Evolutionary conservation across 495 filamentous ascomycete species (phyloP).

Genomic region (Neohortaea acidophila): DNA sequence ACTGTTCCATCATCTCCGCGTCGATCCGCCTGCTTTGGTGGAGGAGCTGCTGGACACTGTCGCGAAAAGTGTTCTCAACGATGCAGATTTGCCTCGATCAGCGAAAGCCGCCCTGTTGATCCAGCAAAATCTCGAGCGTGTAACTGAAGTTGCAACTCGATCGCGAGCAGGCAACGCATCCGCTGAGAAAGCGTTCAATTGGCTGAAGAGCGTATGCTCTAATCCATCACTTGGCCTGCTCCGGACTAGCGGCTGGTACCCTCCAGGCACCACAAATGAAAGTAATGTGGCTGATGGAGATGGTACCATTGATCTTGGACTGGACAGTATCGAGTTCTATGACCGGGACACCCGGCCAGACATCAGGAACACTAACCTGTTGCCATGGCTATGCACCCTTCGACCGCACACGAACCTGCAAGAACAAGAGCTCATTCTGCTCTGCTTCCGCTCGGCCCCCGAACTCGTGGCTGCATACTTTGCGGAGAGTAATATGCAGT

Average conservation of each 20-base stretch:
- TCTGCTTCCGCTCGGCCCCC: conserved; percentile 65
- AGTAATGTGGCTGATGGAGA: conserved; percentile 21
- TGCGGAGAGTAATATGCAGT: conserved; percentile 59
- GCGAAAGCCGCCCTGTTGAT: conserved; percentile 60
- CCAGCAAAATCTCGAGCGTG: conserved; percentile 44
- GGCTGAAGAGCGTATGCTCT: conserved; percentile 59
- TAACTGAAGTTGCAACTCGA: conserved; percentile 12
- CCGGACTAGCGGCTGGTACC: conserved; percentile 56
- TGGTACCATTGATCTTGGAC: conserved; percentile 43
- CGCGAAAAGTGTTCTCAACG: conserved; percentile 50
- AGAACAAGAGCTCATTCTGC: conserved; percentile 65
- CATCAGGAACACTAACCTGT: conserved; percentile 58
- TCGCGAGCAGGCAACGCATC: conserved; percentile 39
- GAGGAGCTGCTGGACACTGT: conserved; percentile 50
- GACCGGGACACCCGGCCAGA: conserved; percentile 44
- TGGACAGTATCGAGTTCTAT: conserved; percentile 53
- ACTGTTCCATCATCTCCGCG: conserved; percentile 51
- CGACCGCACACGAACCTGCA: conserved; percentile 67
- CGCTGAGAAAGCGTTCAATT: conserved; percentile 44
- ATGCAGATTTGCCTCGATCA: conserved; percentile 49
- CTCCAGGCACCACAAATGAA: conserved; percentile 39
- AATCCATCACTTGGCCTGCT: conserved; percentile 51
- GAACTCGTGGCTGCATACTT: conserved; percentile 82
- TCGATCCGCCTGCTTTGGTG: conserved; percentile 57
- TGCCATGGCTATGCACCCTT: conserved; percentile 60